These are phyloP conservation scores for Gracilaria domingensis DNA, from an alignment of 23 red algal genomes.

Conservation along the genomic window DNA sequence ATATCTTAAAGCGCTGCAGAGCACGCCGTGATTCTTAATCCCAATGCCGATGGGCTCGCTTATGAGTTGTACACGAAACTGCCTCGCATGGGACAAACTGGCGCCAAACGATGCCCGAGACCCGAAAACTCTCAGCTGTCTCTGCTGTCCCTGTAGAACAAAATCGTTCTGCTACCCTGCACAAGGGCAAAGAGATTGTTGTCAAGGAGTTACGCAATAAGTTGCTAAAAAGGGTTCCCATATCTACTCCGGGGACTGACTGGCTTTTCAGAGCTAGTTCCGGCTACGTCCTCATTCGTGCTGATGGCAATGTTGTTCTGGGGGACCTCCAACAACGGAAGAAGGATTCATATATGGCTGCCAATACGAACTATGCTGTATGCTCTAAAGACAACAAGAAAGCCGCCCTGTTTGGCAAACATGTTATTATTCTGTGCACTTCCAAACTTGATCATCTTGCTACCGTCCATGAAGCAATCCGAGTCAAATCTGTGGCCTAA, in stretches of 20 bases:
- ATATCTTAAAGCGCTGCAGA: conserved; percentile 88
- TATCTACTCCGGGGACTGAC: conserved; percentile 82
- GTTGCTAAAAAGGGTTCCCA: conserved; percentile 80
- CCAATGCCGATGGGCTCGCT: conserved; percentile 87
- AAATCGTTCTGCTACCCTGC: conserved; percentile 88
- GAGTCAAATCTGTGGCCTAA: conserved; percentile 97
- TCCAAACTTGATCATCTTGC: conserved; percentile 90
- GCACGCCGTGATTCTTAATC: conserved; percentile 85
- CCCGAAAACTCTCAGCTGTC: conserved; percentile 71
- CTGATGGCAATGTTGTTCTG: conserved; percentile 81
- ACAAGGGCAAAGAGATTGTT: conserved; percentile 82
- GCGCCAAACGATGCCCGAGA: conserved; percentile 64
- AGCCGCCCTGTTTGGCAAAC: conserved; percentile 92
- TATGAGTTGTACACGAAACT: conserved; percentile 88
- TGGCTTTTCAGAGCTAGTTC: conserved; percentile 83
- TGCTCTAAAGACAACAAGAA: conserved; percentile 92
- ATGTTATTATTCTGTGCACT: conserved; percentile 84
- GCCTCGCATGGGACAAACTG: conserved; percentile 62
- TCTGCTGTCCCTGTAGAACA: conserved; percentile 91
- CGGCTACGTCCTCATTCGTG: conserved; percentile 85
- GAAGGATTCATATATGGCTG: conserved; percentile 77
- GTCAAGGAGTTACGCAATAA: conserved; percentile 89
- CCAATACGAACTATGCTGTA: conserved; percentile 83
- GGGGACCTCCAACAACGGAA: conserved; percentile 89
- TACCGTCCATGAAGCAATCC: conserved; percentile 94